Percentiles rank a stretch among this genome's conserved stretches.
Evolutionary conservation across 768 basidiomycete species (phyloP).

Genomic region (Boletus pseudopeckii): DNA sequence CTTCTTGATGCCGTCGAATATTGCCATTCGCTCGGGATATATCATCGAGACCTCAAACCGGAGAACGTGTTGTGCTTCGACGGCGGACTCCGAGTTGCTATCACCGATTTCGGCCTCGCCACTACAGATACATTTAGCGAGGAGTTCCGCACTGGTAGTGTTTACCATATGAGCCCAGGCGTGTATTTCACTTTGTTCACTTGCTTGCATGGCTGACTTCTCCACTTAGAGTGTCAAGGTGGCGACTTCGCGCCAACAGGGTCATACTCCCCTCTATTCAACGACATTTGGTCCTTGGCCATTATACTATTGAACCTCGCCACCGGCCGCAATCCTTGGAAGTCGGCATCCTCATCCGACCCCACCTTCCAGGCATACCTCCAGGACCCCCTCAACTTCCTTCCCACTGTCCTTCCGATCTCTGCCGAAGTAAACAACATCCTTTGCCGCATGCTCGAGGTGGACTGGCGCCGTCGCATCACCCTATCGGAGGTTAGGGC

Average conservation of each 20-base stretch:
- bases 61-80: slow-evolving; percentile 91
- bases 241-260: slow-evolving; percentile 59
- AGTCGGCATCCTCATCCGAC: slow-evolving; percentile 77
- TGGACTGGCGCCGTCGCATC: slow-evolving; percentile 59
- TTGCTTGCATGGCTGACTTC: slow-evolving; percentile 16
- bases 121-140: slow-evolving; percentile 81
- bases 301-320: slow-evolving; percentile 95
- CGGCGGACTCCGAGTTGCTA: slow-evolving; percentile 69
- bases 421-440: slow-evolving; percentile 70
- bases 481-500: slow-evolving; percentile 48
- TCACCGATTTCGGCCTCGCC: slow-evolving; percentile 95
- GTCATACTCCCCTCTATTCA: slow-evolving; percentile 80
- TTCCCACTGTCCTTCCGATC: slow-evolving; percentile 82
- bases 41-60: slow-evolving; percentile 96
- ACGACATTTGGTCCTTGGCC: slow-evolving; percentile 96
- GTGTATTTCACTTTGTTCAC: slow-evolving; percentile 23
- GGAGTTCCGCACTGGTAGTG: slow-evolving; percentile 93
- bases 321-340: slow-evolving; percentile 96
- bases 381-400: slow-evolving; percentile 70
- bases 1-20: slow-evolving; percentile 91
- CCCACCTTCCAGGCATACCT: slow-evolving; percentile 89
- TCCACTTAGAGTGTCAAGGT: slow-evolving; percentile 75
- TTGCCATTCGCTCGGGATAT: slow-evolving; percentile 88
- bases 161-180: slow-evolving; percentile 99
- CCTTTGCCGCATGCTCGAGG: slow-evolving; percentile 67